Percentiles rank a stretch among this genome's conserved stretches.
Conservation (phyloP, 192 early-diverging fungal genomes). For the Borealophlyctis nickersoniae region DNA sequence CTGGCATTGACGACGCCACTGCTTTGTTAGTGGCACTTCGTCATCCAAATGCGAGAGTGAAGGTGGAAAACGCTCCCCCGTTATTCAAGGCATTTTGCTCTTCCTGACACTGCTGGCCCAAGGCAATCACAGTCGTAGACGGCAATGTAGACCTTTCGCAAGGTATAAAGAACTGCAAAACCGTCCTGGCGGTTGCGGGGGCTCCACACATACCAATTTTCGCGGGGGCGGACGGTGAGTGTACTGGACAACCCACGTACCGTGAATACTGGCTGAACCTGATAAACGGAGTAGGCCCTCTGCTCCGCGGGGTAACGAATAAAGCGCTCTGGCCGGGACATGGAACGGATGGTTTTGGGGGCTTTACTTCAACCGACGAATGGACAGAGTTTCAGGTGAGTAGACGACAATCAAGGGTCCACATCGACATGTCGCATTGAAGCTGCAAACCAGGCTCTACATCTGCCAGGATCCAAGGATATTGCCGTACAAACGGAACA, state of each 20-base stretch:
- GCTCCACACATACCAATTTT: slow-evolving; percentile 29
- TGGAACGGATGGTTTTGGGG: slow-evolving; percentile 38
- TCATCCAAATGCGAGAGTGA: slow-evolving; percentile 20
- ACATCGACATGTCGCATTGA: no score
- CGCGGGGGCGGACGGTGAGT: slow-evolving; percentile 29
- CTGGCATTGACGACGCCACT: slow-evolving; percentile 44
- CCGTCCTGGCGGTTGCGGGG: slow-evolving; percentile 16
- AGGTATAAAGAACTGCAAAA: slow-evolving; percentile 23
- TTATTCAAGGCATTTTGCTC: no score
- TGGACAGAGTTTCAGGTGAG: neutral
- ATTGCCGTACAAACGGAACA: slow-evolving; percentile 22
- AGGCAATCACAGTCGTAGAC: slow-evolving; percentile 36
- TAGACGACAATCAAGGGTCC: no score
- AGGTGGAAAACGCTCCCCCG: slow-evolving; percentile 13
- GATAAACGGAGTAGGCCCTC: no score
- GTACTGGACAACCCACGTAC: no score
- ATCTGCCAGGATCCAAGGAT: slow-evolving; percentile 17
- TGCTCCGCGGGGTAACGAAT: slow-evolving; percentile 30
- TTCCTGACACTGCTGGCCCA: neutral
- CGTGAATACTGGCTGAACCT: no score
- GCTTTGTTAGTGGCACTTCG: slow-evolving; percentile 29
- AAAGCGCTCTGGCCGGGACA: slow-evolving; percentile 34
- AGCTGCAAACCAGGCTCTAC: slow-evolving; percentile 12
- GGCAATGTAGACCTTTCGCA: slow-evolving; percentile 35
- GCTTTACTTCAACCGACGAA: slow-evolving; percentile 6